A percentile compares a stretch with the other conserved stretches of the same genome.
Conservation (phyloP, 495 filamentous ascomycete genomes). For the Terfezia boudieri region DNA sequence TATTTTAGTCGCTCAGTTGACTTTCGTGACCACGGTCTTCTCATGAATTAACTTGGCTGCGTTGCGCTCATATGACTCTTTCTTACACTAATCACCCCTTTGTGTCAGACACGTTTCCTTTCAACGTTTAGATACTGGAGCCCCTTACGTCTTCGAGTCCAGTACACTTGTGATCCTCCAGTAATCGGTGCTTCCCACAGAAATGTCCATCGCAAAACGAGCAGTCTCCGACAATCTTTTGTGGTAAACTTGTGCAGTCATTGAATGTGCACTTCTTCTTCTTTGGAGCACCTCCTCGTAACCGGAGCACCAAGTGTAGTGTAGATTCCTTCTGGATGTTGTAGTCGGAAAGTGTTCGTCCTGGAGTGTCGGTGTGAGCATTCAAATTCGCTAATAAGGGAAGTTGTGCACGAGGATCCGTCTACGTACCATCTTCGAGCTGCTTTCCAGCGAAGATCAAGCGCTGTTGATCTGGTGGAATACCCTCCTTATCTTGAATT, state of each 20-base stretch:
- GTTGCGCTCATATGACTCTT: conserved; percentile 80
- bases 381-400: background rate
- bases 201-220: conserved; percentile 82
- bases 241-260: conserved; percentile 63
- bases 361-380: background rate
- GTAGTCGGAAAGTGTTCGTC: conserved; percentile 33
- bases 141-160: conserved; percentile 67
- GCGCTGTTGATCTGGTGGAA: conserved; percentile 73
- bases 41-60: conserved; percentile 77
- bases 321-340: conserved; percentile 91
- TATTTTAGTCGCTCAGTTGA: background rate
- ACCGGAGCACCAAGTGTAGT: conserved; percentile 66
- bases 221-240: conserved; percentile 89
- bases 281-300: conserved; percentile 62
- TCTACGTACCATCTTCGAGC: conserved; percentile 44
- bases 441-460: conserved; percentile 85
- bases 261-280: conserved; percentile 75
- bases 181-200: conserved; percentile 77
- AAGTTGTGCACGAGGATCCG: background rate
- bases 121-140: background rate
- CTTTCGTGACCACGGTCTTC: conserved; percentile 34
- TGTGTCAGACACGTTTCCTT: background rate
- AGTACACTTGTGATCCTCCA: conserved; percentile 81
- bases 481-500: conserved; percentile 92
- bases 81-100: conserved; percentile 44